Base-by-base conservation (phyloP, 1,139 yeast genomes). In the Sugiyamaella grinbergsii region DNA sequence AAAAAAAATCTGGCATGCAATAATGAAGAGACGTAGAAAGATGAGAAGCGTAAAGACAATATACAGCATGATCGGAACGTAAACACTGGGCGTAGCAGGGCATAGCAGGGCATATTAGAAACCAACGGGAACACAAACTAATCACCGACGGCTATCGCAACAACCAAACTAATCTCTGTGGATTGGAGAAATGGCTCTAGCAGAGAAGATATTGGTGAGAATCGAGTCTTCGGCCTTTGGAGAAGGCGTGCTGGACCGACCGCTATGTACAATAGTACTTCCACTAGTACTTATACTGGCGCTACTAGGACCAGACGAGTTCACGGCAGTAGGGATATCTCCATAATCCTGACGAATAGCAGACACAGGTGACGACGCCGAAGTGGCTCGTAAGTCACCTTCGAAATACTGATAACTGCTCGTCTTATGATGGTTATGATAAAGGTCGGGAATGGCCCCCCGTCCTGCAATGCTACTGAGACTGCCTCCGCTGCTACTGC, bases 301-400 rank as follows among this genome's bases (percentile, higher is more conserved):
- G n/a, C 51, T 47, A 18, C 42, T 36, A 15, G 53, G 50, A n/a
- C 45, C 45, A 10, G 53, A 50, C 15, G 49, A 40, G 33, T 41
- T 41, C n/a, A 42, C 44, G 15, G 50, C 50, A 20, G 47, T 34
- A 2, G 49, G 38, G 16, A 34, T 40, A 24, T 47, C 46, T 2
- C 38, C 43, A 23, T 28, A 41, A 22, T 45, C 53, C 22, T 49
- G 49, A 7, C 55, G 48, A 18, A 50, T 47, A 1, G 48, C 40
- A 2, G 50, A 48, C 8, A 53, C 52, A 0, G 61, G 60, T 8
- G 57, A 50, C 4, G 62, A 59, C 4, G 62, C 62, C 13, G 60
- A 56, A 6, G 62, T 59, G 28, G 61, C 51, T 23, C 60, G 52
- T 37, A 59, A 52, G 39, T 59, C 59, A 10, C 58, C 54, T 24